Evolutionary conservation across 352 stramenopile genomes (phyloP).

Genomic region (Globisporangium sylvaticum): DNA sequence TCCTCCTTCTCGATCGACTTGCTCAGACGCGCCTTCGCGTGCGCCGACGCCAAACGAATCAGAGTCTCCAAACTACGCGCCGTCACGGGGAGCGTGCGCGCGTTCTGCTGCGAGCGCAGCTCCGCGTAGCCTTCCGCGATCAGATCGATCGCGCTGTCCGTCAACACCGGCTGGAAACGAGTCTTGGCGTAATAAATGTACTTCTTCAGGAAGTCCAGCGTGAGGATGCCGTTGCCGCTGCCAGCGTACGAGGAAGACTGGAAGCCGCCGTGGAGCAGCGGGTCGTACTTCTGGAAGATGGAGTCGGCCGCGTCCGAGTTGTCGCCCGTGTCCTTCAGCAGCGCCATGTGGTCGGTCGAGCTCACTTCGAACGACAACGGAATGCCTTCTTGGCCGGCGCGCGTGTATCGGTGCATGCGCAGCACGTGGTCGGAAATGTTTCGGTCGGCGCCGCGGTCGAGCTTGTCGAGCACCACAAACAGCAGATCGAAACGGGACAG

Average conservation of each 20-base stretch:
- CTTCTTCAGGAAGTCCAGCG: slow-evolving; percentile 97
- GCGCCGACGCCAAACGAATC: slow-evolving; percentile 97
- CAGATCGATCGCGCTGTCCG: slow-evolving; percentile 86
- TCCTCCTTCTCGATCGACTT: slow-evolving; percentile 83
- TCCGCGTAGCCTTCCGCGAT: slow-evolving; percentile 97
- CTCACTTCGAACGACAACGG: slow-evolving; percentile 88
- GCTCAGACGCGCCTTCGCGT: slow-evolving; percentile 95
- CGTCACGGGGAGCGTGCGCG: slow-evolving; percentile 93
- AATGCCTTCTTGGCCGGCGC: slow-evolving; percentile 79
- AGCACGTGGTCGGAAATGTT: slow-evolving; percentile 98
- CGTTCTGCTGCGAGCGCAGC: slow-evolving; percentile 94
- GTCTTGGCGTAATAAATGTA: slow-evolving; percentile 99
- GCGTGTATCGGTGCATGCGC: slow-evolving; percentile 94
- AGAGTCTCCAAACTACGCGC: slow-evolving; percentile 98
- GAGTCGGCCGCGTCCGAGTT: slow-evolving; percentile 72
- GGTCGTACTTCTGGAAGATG: slow-evolving; percentile 91
- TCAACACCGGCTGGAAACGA: slow-evolving; percentile 84
- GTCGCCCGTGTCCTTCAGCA: slow-evolving; percentile 59
- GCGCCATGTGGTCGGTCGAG: slow-evolving; percentile 74
- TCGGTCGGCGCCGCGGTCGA: slow-evolving; percentile 92
- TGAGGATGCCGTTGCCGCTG: slow-evolving; percentile 83
- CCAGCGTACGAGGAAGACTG: slow-evolving; percentile 45
- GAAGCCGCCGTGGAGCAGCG: slow-evolving; percentile 78
- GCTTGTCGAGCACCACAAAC: slow-evolving; percentile 99
- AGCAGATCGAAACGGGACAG: slow-evolving; percentile 99